phyloP scores from a whole-genome alignment of 768 basidiomycete species.

The Suillus clintonianus region DNA sequence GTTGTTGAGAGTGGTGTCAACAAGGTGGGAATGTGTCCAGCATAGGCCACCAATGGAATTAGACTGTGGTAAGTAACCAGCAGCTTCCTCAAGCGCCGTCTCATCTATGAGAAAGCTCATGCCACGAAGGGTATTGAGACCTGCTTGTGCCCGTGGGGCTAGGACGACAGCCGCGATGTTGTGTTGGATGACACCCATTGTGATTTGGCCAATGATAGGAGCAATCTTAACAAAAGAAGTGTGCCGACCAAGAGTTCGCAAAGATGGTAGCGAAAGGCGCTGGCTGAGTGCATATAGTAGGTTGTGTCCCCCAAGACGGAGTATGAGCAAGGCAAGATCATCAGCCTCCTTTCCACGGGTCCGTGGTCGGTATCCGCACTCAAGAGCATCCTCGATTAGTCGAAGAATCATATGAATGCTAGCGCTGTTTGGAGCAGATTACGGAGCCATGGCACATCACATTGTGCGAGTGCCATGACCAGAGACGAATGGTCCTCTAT shows the following conservation, averaged over 20 bases:
- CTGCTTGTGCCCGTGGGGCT: background rate
- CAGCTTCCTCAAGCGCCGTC: conserved; percentile 14
- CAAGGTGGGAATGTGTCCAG: conserved; percentile 9
- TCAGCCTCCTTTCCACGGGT: background rate
- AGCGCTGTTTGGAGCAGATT: conserved; percentile 6
- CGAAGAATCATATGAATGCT: conserved; percentile 6
- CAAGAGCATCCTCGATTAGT: conserved; percentile 9
- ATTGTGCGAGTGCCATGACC: conserved; percentile 3
- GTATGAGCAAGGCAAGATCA: conserved; percentile 15
- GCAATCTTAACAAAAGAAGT: conserved; percentile 9
- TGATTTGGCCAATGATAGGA: conserved; percentile 13
- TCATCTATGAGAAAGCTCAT: conserved; percentile 16
- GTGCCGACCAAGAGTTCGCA: conserved; percentile 12
- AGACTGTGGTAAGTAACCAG: conserved; percentile 6
- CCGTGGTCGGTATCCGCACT: background rate
- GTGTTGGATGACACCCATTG: conserved; percentile 5
- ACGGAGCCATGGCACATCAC: background rate
- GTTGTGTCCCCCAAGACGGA: conserved; percentile 12
- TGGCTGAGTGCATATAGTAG: conserved; percentile 18
- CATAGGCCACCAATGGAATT: conserved; percentile 16
- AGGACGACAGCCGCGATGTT: conserved; percentile 14
- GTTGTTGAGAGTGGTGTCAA: conserved; percentile 1
- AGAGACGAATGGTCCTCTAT: background rate
- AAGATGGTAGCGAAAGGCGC: conserved; percentile 11
- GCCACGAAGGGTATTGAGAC: conserved; percentile 4